Percentiles rank a stretch among this genome's conserved stretches.
Evolutionary conservation across 345 rosid genomes (phyloP).

Genomic region (Orychophragmus violaceus): DNA sequence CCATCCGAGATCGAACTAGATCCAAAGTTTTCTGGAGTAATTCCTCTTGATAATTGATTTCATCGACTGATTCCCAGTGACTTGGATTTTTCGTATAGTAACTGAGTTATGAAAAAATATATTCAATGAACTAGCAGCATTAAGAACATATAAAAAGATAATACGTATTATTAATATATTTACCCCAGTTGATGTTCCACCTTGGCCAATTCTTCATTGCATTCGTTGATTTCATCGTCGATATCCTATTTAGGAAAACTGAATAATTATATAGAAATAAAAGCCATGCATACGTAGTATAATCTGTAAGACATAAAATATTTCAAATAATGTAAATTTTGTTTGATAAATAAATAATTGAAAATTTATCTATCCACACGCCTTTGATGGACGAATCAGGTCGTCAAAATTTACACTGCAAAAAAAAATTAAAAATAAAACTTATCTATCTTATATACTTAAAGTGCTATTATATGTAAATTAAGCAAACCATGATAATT

Average conservation of each 20-base stretch:
- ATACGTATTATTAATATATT: neutral
- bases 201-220: neutral
- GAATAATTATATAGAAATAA: neutral
- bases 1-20: slow-evolving; percentile 7
- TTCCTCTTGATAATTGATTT: neutral
- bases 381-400: neutral
- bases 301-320: neutral
- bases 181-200: neutral
- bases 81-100: neutral
- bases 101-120: neutral
- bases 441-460: too few species aligned
- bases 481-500: neutral
- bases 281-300: neutral
- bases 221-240: neutral
- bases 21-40: neutral
- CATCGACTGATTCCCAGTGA: neutral
- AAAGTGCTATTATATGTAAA: neutral
- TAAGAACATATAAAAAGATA: neutral
- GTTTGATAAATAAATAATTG: too few species aligned
- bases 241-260: neutral
- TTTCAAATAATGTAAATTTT: neutral
- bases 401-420: neutral
- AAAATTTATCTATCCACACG: neutral
- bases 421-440: neutral
- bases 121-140: neutral